Conservation (phyloP, 2,329 filamentous ascomycete genomes). For the Aspergillus aculeatus region DNA sequence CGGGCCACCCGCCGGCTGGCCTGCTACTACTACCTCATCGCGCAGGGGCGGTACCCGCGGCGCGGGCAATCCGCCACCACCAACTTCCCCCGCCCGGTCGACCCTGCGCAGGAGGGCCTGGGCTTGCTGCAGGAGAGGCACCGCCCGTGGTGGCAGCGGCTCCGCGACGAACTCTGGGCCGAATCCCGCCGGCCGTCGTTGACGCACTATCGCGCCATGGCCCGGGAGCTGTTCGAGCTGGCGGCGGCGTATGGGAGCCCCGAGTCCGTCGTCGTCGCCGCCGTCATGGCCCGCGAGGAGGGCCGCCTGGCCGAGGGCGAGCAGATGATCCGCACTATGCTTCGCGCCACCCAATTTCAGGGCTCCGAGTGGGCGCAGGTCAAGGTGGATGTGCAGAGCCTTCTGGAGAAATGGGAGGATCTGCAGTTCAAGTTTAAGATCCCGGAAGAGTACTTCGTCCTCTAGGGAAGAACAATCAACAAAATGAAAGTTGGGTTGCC, state of each 20-base stretch:
- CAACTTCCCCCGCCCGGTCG: not conserved
- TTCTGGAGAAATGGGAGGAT: constrained; percentile 23
- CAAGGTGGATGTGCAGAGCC: not conserved
- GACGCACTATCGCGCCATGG: constrained; percentile 27
- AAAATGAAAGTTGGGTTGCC: too few relatives aligned
- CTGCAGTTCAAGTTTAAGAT: constrained; percentile 16
- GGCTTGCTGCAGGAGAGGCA: not conserved
- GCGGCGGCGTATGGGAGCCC: constrained; percentile 20
- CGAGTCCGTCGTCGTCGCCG: constrained; percentile 28
- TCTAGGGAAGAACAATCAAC: too few relatives aligned
- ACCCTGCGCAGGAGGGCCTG: not conserved
- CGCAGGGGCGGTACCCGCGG: constrained; percentile 24
- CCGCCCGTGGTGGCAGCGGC: not conserved
- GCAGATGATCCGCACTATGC: not conserved
- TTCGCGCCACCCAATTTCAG: not conserved
- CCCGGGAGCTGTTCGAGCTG: constrained; percentile 37
- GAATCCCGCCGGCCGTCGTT: constrained; percentile 11
- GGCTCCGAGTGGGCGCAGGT: not conserved
- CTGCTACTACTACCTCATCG: constrained; percentile 38
- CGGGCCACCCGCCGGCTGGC: constrained; percentile 35
- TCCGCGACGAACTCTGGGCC: too few relatives aligned
- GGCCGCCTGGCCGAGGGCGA: constrained; percentile 9
- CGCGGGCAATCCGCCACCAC: constrained; percentile 10
- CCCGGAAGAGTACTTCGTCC: constrained; percentile 3
- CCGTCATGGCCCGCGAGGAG: constrained; percentile 30